Percentiles rank a stretch among this genome's conserved stretches.
Evolutionary conservation across 495 filamentous ascomycete species (phyloP).

Genomic region (Penicillium antarcticum): DNA sequence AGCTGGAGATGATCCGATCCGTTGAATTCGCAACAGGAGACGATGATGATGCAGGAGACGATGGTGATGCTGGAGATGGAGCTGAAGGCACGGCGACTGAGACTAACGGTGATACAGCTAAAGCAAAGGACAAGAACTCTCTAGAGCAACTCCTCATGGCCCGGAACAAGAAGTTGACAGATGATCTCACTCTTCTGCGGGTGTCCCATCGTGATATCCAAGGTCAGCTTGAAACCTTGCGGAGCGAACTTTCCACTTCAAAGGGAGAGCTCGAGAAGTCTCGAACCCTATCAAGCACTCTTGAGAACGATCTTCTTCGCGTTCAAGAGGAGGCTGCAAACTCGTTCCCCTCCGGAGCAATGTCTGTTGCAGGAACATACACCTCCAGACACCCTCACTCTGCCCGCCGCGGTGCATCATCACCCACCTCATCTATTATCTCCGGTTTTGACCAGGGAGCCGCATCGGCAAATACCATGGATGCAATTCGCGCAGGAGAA

Average conservation of each 20-base stretch:
- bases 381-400: slow-evolving; percentile 78
- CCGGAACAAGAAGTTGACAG: slow-evolving; percentile 91
- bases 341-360: slow-evolving; percentile 77
- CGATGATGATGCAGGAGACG: slow-evolving; percentile 60
- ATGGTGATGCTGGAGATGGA: slow-evolving; percentile 56
- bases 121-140: slow-evolving; percentile 67
- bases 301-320: slow-evolving; percentile 87
- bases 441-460: slow-evolving; percentile 77
- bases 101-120: slow-evolving; percentile 48
- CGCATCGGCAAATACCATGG: slow-evolving; percentile 47
- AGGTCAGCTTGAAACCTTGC: slow-evolving; percentile 70
- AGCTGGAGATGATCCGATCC: slow-evolving; percentile 93
- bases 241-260: slow-evolving; percentile 78
- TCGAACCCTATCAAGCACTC: slow-evolving; percentile 76
- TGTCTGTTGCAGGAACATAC: slow-evolving; percentile 93
- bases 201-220: slow-evolving; percentile 94
- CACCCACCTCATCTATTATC: slow-evolving; percentile 96
- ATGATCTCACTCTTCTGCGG: slow-evolving; percentile 87
- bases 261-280: slow-evolving; percentile 84
- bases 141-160: slow-evolving; percentile 88
- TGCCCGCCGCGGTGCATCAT: slow-evolving; percentile 64
- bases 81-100: slow-evolving; percentile 26
- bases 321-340: slow-evolving; percentile 83
- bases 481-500: slow-evolving; percentile 62
- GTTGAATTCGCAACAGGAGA: slow-evolving; percentile 94